Evolutionary conservation across 1,139 yeast species (phyloP).

Genomic region (Eremothecium gossypii): DNA sequence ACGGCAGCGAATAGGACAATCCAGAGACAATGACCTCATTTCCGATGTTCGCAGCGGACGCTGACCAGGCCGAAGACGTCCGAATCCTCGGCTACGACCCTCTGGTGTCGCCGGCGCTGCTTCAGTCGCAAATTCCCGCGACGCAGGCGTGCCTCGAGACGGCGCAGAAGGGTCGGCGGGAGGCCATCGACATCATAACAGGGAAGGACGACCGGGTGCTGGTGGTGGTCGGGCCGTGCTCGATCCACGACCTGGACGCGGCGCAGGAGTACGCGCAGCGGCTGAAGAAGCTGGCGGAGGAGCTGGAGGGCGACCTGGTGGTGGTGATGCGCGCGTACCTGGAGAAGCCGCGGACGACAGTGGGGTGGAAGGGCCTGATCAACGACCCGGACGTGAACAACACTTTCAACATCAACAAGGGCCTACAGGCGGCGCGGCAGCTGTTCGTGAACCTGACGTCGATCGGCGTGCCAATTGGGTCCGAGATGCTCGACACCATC

Average conservation of each 20-base stretch:
- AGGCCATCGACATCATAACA: slow-evolving; percentile 59
- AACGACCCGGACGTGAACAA: slow-evolving; percentile 94
- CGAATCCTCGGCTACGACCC: slow-evolving; percentile 90
- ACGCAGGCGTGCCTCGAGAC: slow-evolving; percentile 50
- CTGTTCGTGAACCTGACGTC: slow-evolving; percentile 77
- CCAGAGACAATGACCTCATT: neutral
- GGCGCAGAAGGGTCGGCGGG: slow-evolving; percentile 70
- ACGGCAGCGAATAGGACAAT: too few relatives aligned
- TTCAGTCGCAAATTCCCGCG: slow-evolving; percentile 72
- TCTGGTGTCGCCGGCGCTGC: slow-evolving; percentile 74
- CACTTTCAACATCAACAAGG: slow-evolving; percentile 90
- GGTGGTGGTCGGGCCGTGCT: slow-evolving; percentile 89
- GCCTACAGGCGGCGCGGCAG: slow-evolving; percentile 78
- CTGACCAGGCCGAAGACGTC: slow-evolving; percentile 77
- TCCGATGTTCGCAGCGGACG: slow-evolving; percentile 1
- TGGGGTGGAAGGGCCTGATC: slow-evolving; percentile 97
- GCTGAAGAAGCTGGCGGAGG: slow-evolving; percentile 56
- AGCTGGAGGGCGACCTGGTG: slow-evolving; percentile 64
- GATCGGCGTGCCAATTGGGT: slow-evolving; percentile 78
- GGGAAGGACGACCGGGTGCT: slow-evolving; percentile 74
- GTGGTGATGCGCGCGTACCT: slow-evolving; percentile 94
- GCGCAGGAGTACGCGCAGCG: slow-evolving; percentile 81
- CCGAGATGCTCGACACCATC: slow-evolving; percentile 96
- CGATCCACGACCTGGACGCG: slow-evolving; percentile 83
- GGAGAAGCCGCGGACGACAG: slow-evolving; percentile 97